These are phyloP conservation scores for Aspergillus taichungensis DNA, from an alignment of 495 filamentous ascomycete species.

Conservation along the genomic window DNA sequence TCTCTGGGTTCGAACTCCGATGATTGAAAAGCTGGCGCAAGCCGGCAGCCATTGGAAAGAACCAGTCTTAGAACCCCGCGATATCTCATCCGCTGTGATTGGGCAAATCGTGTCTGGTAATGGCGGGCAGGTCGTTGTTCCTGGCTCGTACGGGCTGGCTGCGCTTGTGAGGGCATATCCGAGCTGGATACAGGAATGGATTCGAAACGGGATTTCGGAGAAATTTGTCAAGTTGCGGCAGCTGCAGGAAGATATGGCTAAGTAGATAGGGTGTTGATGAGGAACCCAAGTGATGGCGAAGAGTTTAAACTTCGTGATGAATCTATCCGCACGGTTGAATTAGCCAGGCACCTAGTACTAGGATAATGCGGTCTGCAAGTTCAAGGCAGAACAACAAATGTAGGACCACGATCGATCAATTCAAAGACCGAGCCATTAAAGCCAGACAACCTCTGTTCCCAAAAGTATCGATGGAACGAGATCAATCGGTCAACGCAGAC, in stretches of 20 bases:
- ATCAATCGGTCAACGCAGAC: conserved; percentile 16
- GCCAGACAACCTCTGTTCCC: conserved; percentile 11
- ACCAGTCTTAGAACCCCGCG: conserved; percentile 1
- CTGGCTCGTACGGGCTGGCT: background rate
- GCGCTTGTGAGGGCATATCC: background rate
- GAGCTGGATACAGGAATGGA: background rate
- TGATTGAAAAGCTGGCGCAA: conserved; percentile 1
- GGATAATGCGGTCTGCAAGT: background rate
- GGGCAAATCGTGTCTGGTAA: conserved; percentile 1
- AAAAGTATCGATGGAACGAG: conserved; percentile 8
- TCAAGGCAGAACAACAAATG: background rate
- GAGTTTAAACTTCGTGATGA: no score
- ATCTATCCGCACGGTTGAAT: no score
- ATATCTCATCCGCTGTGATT: conserved; percentile 2
- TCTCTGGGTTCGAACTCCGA: conserved; percentile 9
- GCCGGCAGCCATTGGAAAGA: background rate
- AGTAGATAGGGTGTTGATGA: background rate
- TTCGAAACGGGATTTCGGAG: background rate
- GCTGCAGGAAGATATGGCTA: background rate
- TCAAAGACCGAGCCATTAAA: conserved; percentile 22
- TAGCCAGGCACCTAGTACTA: background rate
- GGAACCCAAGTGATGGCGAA: no score
- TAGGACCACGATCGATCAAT: conserved; percentile 13
- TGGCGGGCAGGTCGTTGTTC: conserved; percentile 7
- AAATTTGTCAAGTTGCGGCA: background rate